Evolutionary conservation across 768 basidiomycete species (phyloP).

Genomic region (Asterophora lycoperdoides): DNA sequence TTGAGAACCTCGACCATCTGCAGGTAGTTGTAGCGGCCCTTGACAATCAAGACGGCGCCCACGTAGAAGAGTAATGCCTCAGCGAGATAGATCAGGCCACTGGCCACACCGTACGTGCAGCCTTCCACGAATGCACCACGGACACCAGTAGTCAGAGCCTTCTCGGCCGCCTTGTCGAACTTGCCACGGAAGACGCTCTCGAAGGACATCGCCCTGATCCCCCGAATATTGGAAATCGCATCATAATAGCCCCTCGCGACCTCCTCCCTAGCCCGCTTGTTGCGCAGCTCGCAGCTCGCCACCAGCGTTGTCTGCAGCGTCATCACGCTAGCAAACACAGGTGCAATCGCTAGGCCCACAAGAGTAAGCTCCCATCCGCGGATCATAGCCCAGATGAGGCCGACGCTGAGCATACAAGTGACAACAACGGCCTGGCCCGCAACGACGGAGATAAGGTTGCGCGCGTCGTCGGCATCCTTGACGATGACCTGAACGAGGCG

Average conservation of each 20-base stretch:
- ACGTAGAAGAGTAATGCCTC: slow-evolving; percentile 92
- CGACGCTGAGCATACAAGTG: slow-evolving; percentile 73
- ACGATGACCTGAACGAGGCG: slow-evolving; percentile 70
- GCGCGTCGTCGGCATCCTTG: slow-evolving; percentile 88
- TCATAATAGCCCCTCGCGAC: slow-evolving; percentile 85
- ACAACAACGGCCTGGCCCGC: slow-evolving; percentile 73
- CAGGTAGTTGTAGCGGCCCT: slow-evolving; percentile 79
- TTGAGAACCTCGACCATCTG: slow-evolving; percentile 90
- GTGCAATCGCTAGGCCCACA: slow-evolving; percentile 82
- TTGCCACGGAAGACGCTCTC: slow-evolving; percentile 62
- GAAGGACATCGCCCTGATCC: slow-evolving; percentile 85
- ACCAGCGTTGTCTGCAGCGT: slow-evolving; percentile 70
- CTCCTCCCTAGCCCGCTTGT: slow-evolving; percentile 84
- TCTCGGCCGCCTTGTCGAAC: slow-evolving; percentile 61
- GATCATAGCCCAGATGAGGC: slow-evolving; percentile 84
- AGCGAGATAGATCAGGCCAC: slow-evolving; percentile 80
- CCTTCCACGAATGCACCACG: slow-evolving; percentile 87
- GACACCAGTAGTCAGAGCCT: slow-evolving; percentile 63
- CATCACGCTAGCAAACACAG: slow-evolving; percentile 76
- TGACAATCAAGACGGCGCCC: slow-evolving; percentile 78
- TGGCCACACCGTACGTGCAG: slow-evolving; percentile 75
- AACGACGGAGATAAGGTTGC: slow-evolving; percentile 69
- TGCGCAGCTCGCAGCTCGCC: slow-evolving; percentile 65
- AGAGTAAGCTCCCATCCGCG: slow-evolving; percentile 92
- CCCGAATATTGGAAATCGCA: slow-evolving; percentile 77